Evolutionary conservation across 305 asterid genomes (phyloP).

Genomic region (Fraxinus ornus): DNA sequence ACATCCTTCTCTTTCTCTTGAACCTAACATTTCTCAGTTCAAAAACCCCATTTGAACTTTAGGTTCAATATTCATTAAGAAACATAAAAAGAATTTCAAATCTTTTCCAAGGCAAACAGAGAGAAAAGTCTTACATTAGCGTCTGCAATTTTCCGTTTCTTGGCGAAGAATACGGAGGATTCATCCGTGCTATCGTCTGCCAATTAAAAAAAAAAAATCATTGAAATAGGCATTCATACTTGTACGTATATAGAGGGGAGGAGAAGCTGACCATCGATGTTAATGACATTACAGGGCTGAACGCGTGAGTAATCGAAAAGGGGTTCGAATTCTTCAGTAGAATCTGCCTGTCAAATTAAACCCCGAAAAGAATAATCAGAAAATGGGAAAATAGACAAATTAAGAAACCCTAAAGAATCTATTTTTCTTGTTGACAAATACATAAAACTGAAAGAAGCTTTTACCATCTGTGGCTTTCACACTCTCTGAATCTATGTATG

Average conservation of each 20-base stretch:
- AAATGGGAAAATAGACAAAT: neutral
- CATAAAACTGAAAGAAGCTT: neutral
- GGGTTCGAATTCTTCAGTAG: conserved; percentile 79
- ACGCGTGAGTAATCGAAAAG: conserved; percentile 85
- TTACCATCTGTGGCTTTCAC: neutral
- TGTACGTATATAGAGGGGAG: neutral
- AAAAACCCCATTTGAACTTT: conserved; percentile 10
- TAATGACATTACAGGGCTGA: conserved; percentile 50
- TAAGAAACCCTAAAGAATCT: neutral
- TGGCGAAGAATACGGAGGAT: conserved; percentile 39
- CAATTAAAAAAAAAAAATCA: neutral
- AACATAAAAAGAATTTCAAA: neutral
- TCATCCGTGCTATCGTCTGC: conserved; percentile 62
- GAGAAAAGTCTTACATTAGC: conserved; percentile 38
- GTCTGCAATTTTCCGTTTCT: conserved; percentile 45
- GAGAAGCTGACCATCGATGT: conserved; percentile 53
- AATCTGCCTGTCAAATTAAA: conserved; percentile 44
- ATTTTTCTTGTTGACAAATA: neutral
- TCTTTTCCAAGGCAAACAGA: conserved; percentile 5
- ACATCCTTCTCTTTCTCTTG: conserved; percentile 35
- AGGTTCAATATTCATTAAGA: conserved; percentile 13
- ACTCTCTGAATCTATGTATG: neutral
- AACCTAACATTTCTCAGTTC: conserved; percentile 36
- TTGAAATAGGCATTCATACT: neutral
- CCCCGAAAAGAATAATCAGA: neutral